Percentiles rank a stretch among this genome's conserved stretches.
These are phyloP conservation scores for Cutaneotrichosporon arboriforme DNA, from an alignment of 1,284 basidiomycete genomes.

Conservation along the genomic window DNA sequence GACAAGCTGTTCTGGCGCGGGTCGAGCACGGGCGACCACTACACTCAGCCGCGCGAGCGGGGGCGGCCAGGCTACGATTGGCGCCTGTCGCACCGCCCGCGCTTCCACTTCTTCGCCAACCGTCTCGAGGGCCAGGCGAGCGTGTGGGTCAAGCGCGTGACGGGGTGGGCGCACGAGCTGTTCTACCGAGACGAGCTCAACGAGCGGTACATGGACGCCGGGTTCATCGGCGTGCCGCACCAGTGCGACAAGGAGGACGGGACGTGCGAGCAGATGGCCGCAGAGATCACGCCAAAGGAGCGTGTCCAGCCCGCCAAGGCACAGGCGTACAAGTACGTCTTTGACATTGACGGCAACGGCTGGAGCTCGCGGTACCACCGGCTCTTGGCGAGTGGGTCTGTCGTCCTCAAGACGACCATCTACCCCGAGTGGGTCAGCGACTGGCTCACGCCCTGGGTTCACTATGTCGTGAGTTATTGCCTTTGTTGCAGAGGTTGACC, in stretches of 20 bases:
- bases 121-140: conserved; percentile 27
- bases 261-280: conserved; percentile 42
- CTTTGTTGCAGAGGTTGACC: conserved; percentile 13
- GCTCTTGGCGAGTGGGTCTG: conserved; percentile 44
- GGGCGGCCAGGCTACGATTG: conserved; percentile 32
- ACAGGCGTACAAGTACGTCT: conserved; percentile 16
- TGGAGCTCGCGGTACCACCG: conserved; percentile 47
- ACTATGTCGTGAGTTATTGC: conserved; percentile 45
- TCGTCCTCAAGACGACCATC: conserved; percentile 50
- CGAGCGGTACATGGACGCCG: conserved; percentile 46
- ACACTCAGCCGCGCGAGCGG: conserved; percentile 16
- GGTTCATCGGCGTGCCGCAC: conserved; percentile 28
- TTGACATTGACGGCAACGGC: conserved; percentile 38
- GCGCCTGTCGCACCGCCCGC: conserved; percentile 44
- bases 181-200: conserved; percentile 38
- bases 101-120: conserved; percentile 41
- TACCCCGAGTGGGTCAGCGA: conserved; percentile 51
- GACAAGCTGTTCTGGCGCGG: conserved; percentile 50
- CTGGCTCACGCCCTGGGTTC: conserved; percentile 50
- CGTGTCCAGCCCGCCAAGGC: conserved; percentile 34
- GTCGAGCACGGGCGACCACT: conserved; percentile 46
- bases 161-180: conserved; percentile 30
- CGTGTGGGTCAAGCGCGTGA: conserved; percentile 39
- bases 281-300: conserved; percentile 33
- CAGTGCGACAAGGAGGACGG: conserved; percentile 45